Percentiles rank a stretch among this genome's conserved stretches.
Conservation (phyloP, 2,329 filamentous ascomycete species). For the Botrytis galanthina region DNA sequence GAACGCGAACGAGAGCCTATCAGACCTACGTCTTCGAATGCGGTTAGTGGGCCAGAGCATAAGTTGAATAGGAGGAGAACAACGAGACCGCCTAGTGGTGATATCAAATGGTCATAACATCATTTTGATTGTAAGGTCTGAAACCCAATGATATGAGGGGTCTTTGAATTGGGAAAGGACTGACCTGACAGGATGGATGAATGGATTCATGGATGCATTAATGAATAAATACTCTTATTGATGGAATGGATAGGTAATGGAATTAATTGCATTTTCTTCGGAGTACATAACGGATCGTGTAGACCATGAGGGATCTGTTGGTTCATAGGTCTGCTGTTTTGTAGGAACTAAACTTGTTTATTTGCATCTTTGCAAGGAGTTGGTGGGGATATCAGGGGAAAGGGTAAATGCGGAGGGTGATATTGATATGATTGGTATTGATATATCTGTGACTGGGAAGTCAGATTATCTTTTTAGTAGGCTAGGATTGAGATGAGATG, state of each 20-base stretch:
- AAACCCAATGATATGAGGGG: background rate
- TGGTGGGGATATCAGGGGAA: background rate
- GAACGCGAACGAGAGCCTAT: conserved; percentile 25
- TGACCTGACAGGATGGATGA: background rate
- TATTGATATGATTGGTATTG: conserved; percentile 2
- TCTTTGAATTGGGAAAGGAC: background rate
- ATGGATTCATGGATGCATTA: conserved; percentile 4
- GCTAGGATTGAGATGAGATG: background rate
- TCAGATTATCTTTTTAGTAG: background rate
- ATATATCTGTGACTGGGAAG: conserved; percentile 6
- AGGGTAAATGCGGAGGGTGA: background rate
- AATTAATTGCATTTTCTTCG: conserved; percentile 18
- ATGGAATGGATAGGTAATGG: conserved; percentile 4
- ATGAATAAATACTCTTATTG: background rate
- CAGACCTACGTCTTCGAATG: conserved; percentile 25
- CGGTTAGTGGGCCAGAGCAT: conserved; percentile 27
- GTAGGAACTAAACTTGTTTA: background rate
- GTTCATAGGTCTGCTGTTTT: background rate
- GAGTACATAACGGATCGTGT: conserved; percentile 1
- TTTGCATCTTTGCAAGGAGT: conserved; percentile 16
- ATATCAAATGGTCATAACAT: conserved; percentile 39
- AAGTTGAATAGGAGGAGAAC: conserved; percentile 35
- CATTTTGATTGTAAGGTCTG: background rate
- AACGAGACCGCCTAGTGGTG: conserved; percentile 35
- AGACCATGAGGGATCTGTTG: background rate